Evolutionary conservation across 768 basidiomycete genomes (phyloP).

Genomic region (Gloeopeniophorella convolvens): DNA sequence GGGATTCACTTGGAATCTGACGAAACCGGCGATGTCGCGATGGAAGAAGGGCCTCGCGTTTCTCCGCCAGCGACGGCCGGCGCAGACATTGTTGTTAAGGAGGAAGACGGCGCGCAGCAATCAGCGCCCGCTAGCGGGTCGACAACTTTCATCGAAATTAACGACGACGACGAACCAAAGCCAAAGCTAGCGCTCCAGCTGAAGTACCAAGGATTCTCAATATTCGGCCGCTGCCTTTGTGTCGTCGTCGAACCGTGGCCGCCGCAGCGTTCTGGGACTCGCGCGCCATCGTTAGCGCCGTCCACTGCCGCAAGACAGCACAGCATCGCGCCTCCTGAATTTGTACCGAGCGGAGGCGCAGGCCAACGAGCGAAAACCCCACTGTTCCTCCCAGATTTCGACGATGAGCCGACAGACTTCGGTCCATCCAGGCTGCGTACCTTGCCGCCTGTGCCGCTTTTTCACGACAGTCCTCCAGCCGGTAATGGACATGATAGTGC

Average conservation of each 20-base stretch:
- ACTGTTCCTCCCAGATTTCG: slow-evolving; percentile 65
- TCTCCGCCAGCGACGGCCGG: too few species aligned
- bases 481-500: slow-evolving; percentile 26
- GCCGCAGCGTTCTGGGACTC: slow-evolving; percentile 35
- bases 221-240: slow-evolving; percentile 69
- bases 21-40: not conserved
- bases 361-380: slow-evolving; percentile 49
- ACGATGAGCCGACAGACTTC: slow-evolving; percentile 38
- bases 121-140: slow-evolving; percentile 21
- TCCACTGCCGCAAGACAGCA: slow-evolving; percentile 27
- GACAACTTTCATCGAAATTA: slow-evolving; percentile 37
- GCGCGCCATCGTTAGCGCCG: slow-evolving; percentile 29
- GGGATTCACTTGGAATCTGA: not conserved
- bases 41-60: too few species aligned
- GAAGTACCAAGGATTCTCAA: slow-evolving; percentile 62
- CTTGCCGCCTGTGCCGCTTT: slow-evolving; percentile 38
- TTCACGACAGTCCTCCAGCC: slow-evolving; percentile 30
- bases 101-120: slow-evolving; percentile 7
- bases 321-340: slow-evolving; percentile 31
- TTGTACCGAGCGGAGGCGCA: slow-evolving; percentile 22
- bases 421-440: slow-evolving; percentile 26
- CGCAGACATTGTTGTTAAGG: not conserved
- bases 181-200: slow-evolving; percentile 65
- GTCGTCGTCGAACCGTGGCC: slow-evolving; percentile 83
- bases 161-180: slow-evolving; percentile 61